A percentile compares a stretch with the other conserved stretches of the same genome.
Conservation (phyloP, 1,284 basidiomycete species). For the Boletellus deceptivus region DNA sequence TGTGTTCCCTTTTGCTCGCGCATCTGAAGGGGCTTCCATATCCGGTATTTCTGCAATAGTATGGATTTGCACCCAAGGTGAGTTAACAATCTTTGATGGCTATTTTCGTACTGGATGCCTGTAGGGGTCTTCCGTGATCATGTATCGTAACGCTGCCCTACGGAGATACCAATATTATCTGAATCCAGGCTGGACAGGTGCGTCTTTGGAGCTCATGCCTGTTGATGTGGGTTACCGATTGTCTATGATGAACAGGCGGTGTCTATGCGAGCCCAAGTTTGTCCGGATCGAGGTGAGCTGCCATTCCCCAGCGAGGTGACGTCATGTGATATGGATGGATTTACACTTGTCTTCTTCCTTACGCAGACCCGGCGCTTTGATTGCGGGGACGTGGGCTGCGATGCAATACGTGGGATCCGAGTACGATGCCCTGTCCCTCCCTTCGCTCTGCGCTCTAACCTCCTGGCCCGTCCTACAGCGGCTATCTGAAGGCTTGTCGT, state of each 20-base stretch:
- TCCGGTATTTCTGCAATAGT: not conserved
- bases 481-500: constrained; percentile 88
- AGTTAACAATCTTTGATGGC: constrained; percentile 9
- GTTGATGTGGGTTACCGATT: not conserved
- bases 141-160: constrained; percentile 79
- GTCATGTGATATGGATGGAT: too few relatives aligned
- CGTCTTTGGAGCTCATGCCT: not conserved
- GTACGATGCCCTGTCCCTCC: constrained; percentile 40
- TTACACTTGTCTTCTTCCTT: too few relatives aligned
- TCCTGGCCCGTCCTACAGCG: constrained; percentile 47
- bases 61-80: constrained; percentile 57
- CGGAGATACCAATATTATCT: constrained; percentile 85
- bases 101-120: not conserved
- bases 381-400: constrained; percentile 96
- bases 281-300: constrained; percentile 78
- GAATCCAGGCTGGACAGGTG: constrained; percentile 74
- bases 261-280: constrained; percentile 84
- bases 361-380: constrained; percentile 81
- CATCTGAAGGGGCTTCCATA: not conserved
- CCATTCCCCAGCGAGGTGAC: too few relatives aligned
- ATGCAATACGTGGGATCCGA: constrained; percentile 90
- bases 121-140: constrained; percentile 89
- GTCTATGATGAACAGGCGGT: constrained; percentile 46
- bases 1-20: not conserved
- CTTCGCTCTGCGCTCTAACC: not conserved